These are phyloP conservation scores for Tulasnella sp. DNA, from an alignment of 768 basidiomycete species.

Conservation along the genomic window DNA sequence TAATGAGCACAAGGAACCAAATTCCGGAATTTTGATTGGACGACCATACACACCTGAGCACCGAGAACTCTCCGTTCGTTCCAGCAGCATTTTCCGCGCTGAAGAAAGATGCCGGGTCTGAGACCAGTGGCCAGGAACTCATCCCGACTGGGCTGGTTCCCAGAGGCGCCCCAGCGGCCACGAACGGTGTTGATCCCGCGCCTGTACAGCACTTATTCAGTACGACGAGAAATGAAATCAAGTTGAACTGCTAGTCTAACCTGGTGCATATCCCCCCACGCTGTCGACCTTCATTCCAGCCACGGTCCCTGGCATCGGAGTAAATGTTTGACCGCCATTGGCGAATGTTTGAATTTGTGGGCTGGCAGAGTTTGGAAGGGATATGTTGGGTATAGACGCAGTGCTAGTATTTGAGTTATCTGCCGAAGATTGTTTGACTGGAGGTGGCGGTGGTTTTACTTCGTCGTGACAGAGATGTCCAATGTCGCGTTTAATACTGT, in stretches of 20 bases:
- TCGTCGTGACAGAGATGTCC: conserved; percentile 92
- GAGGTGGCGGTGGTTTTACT: conserved; percentile 24
- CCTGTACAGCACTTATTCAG: neutral
- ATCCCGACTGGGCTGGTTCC: neutral
- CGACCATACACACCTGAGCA: conserved; percentile 51
- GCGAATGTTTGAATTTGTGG: neutral
- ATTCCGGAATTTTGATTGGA: conserved; percentile 1
- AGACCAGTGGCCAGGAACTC: neutral
- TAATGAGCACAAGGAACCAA: conserved; percentile 9
- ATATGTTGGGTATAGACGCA: neutral
- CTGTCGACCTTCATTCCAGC: neutral
- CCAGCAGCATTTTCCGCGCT: neutral
- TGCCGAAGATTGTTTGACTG: neutral
- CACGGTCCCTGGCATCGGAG: neutral
- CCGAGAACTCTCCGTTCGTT: conserved; percentile 47
- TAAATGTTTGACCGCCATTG: neutral
- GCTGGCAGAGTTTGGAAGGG: neutral
- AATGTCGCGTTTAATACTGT: conserved; percentile 90
- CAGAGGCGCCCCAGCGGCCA: neutral
- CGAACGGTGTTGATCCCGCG: neutral
- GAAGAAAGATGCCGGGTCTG: neutral
- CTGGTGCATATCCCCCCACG: neutral
- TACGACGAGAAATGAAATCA: neutral
- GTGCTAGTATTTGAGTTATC: neutral
- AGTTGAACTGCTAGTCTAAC: neutral